Percentiles rank a stretch among this genome's conserved stretches.
Conservation (phyloP, 164 flowering plant genomes). For the Liquidambar formosana region DNA sequence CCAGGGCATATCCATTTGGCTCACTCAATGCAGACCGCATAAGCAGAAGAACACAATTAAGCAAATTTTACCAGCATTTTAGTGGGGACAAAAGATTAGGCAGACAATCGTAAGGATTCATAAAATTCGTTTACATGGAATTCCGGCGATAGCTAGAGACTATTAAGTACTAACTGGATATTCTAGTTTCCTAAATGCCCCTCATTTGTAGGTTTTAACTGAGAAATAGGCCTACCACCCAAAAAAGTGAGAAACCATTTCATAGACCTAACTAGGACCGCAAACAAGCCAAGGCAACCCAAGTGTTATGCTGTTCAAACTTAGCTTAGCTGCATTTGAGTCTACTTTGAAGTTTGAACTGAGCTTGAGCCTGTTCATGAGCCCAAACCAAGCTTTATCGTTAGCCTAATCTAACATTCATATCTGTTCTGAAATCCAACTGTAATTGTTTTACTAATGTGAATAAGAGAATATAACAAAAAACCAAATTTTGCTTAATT, state of each 20-base stretch:
- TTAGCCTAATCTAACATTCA: too few relatives aligned
- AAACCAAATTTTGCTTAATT: too few relatives aligned
- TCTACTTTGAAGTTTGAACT: too few relatives aligned
- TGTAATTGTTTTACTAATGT: too few relatives aligned
- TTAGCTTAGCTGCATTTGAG: not conserved
- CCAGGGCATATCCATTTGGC: not conserved
- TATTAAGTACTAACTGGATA: not conserved
- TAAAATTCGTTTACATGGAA: too few relatives aligned
- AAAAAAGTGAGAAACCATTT: not conserved
- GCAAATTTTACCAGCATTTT: too few relatives aligned
- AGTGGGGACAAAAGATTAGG: too few relatives aligned
- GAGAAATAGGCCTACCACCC: not conserved
- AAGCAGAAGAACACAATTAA: not conserved
- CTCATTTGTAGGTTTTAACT: not conserved
- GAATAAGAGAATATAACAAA: too few relatives aligned
- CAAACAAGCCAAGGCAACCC: conserved; percentile 3
- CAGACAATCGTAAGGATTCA: too few relatives aligned
- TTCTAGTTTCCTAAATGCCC: not conserved
- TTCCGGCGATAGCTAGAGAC: not conserved
- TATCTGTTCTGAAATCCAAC: too few relatives aligned
- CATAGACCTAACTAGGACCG: not conserved
- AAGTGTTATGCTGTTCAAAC: not conserved
- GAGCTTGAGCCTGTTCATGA: too few relatives aligned
- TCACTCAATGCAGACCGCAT: not conserved
- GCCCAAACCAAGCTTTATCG: too few relatives aligned